phyloP scores from a whole-genome alignment of 2,329 filamentous ascomycete species.

The Neoarthrinium moseri region DNA sequence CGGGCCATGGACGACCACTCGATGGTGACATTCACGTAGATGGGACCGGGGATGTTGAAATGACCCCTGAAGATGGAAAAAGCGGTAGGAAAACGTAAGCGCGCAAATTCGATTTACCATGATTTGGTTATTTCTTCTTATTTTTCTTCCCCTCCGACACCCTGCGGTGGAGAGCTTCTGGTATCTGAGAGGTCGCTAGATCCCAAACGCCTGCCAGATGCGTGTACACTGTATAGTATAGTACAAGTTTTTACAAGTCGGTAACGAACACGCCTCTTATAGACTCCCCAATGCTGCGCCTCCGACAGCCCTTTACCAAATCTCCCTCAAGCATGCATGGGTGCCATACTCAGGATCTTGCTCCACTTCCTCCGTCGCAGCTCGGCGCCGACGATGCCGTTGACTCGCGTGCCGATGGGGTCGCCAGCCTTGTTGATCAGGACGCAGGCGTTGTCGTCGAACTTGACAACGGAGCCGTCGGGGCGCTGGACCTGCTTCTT shows the following conservation, averaged over 20 bases:
- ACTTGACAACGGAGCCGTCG: constrained; percentile 87
- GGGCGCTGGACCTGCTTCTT: constrained; percentile 81
- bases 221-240: constrained; percentile 10
- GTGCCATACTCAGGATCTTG: constrained; percentile 95
- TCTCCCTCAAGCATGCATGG: constrained; percentile 53
- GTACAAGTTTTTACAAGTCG: no score
- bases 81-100: no score
- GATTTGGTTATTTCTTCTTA: no score
- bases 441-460: constrained; percentile 98
- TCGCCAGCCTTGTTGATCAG: constrained; percentile 96
- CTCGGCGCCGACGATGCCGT: constrained; percentile 87
- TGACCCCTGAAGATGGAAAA: no score
- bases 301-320: constrained; percentile 5
- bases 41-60: no score
- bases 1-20: no score
- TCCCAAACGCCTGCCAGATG: constrained; percentile 17
- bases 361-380: constrained; percentile 93
- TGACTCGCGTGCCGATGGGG: constrained; percentile 89
- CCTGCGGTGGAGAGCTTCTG: no score
- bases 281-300: not conserved
- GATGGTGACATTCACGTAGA: no score
- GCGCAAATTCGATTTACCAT: no score
- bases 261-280: no score
- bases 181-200: constrained; percentile 1
- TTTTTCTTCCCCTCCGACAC: no score